Percentiles rank a stretch among this genome's conserved stretches.
Evolutionary conservation across 2,329 filamentous ascomycete genomes (phyloP).

Genomic region (Verticillium longisporum): DNA sequence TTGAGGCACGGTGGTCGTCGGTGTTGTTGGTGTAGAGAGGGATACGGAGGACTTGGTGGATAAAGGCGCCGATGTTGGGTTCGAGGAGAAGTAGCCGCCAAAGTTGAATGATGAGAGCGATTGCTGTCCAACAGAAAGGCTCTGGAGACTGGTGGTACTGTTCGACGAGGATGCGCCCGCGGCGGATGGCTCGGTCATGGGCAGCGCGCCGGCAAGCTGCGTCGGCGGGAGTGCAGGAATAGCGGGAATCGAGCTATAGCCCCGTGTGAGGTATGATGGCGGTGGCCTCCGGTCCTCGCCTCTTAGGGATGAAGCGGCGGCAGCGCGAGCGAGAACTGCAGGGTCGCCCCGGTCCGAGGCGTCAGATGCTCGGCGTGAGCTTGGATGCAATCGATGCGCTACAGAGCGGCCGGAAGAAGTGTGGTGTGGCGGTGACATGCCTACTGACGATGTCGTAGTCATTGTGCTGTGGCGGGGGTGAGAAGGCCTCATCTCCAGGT

Average conservation of each 20-base stretch:
- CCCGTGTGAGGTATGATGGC: slow-evolving; percentile 18
- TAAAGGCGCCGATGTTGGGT: slow-evolving; percentile 7
- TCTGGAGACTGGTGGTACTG: slow-evolving; percentile 5
- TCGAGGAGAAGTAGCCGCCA: slow-evolving; percentile 5
- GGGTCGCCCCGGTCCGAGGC: slow-evolving; percentile 14
- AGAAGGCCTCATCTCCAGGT: slow-evolving; percentile 28
- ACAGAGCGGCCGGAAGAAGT: background rate
- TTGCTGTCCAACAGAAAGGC: slow-evolving; percentile 4
- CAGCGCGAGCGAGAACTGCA: slow-evolving; percentile 4
- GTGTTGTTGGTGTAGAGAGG: slow-evolving; percentile 9
- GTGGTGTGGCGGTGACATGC: background rate
- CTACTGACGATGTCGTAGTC: background rate
- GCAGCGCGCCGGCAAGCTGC: slow-evolving; percentile 2
- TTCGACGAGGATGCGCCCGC: slow-evolving; percentile 8
- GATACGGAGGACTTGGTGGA: slow-evolving; percentile 7
- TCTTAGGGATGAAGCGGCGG: background rate
- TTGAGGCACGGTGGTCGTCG: slow-evolving; percentile 5
- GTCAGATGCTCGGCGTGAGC: slow-evolving; percentile 22
- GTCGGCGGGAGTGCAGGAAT: slow-evolving; percentile 4
- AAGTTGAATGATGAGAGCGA: slow-evolving; percentile 11
- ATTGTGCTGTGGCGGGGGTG: slow-evolving; percentile 10
- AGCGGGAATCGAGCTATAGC: slow-evolving; percentile 17
- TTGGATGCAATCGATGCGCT: slow-evolving; percentile 18
- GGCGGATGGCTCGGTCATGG: background rate
- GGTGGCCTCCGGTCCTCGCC: slow-evolving; percentile 16